Percentiles rank a stretch among this genome's conserved stretches.
Evolutionary conservation across 257 asterid species (phyloP).

Genomic region (Nicotiana undulata): DNA sequence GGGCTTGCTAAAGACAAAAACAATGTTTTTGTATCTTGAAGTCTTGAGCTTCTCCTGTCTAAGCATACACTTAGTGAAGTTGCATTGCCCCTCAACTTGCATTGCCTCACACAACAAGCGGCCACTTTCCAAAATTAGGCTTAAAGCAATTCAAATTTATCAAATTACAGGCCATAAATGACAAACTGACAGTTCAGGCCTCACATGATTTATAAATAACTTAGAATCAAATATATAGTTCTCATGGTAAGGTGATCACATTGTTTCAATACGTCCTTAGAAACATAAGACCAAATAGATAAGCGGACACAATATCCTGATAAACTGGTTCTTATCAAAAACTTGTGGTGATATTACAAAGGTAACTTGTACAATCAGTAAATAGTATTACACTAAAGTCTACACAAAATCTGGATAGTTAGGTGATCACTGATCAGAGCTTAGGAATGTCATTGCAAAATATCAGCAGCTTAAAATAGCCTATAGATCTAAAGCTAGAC

Average conservation of each 20-base stretch:
- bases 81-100: not conserved
- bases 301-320: not conserved
- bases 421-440: not conserved
- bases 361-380: not conserved
- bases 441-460: not conserved
- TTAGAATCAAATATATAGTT: not conserved
- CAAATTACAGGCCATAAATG: not conserved
- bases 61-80: not conserved
- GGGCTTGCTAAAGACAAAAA: not conserved
- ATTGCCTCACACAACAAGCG: not conserved
- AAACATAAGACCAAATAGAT: not conserved
- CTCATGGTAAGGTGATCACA: not conserved
- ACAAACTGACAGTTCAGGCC: not conserved
- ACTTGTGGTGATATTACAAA: not conserved
- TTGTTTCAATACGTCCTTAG: not conserved
- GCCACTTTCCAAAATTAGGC: not conserved
- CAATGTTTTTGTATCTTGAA: not conserved
- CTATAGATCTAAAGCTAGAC: not conserved
- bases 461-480: not conserved
- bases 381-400: not conserved
- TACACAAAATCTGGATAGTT: not conserved
- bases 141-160: not conserved
- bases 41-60: not conserved
- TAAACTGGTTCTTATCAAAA: not conserved
- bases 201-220: not conserved